Base-by-base conservation (phyloP, 2,329 filamentous ascomycete genomes). In the Sclerotinia minor region DNA sequence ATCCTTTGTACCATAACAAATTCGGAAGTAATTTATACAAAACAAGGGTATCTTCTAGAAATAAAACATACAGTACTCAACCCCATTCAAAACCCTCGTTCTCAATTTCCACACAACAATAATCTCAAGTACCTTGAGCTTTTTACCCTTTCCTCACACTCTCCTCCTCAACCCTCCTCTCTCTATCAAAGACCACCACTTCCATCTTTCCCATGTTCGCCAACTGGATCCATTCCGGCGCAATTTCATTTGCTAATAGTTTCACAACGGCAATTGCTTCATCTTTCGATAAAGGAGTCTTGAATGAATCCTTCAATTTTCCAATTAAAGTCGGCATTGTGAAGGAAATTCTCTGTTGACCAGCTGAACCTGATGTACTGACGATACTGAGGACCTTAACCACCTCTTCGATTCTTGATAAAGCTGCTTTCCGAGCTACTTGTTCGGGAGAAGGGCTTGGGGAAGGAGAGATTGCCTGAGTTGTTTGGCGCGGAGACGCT, bases 401-500 rank as follows among this genome's bases (percentile, higher is more conserved):
- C 13, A 93, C 84, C 73, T 92, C 90, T n/a, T 84, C 82, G 0
- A 88, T 85, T 13, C 89, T 85, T 73, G 89, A 86, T 32, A 92
- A 80, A 0, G 90, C 90, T 4, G 87, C 85, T 19, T 83, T 84
- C 17, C 89, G 87, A 70, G 85, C 80, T 3, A 91, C 79, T 72
- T 88, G 83, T 24, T 81, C 83, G 29, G 83, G 81, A 0, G 84
- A 80, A 0, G 84, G 0, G 83, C 84, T 0, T 77, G 72, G 68
- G 81, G 68, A 69, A 79, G 64, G 69, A 79, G 72, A 70, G 80
- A 75, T 76, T 84, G 76, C 76, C 85, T 81, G 72, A 83, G 78
- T 72, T 91, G 86, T 80, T 94, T 94, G 66, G 84, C 82, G 71
- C 90, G 88, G 71, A 96, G 85, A 60, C 91, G 89, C 77, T 94